phyloP scores from a whole-genome alignment of 2,329 filamentous ascomycete species.

The Fusarium sp. region DNA sequence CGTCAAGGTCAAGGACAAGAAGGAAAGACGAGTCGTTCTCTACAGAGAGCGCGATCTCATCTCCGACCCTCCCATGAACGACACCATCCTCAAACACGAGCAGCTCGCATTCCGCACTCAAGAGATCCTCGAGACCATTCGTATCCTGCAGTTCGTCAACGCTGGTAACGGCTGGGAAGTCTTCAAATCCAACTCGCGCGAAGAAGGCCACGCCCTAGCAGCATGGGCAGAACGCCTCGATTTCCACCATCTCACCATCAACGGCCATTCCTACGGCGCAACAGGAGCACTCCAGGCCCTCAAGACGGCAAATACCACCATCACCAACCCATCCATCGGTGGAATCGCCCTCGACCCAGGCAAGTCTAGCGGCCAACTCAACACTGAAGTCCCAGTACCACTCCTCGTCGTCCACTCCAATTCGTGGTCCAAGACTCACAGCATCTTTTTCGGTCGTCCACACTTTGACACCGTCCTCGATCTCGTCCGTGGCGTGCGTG shows the following conservation, averaged over 20 bases:
- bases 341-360: constrained; percentile 74
- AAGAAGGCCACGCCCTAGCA: constrained; percentile 58
- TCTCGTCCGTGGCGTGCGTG: constrained; percentile 60
- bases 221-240: constrained; percentile 66
- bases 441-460: constrained; percentile 69
- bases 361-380: constrained; percentile 71
- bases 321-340: constrained; percentile 56
- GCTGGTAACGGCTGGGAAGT: constrained; percentile 50
- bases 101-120: constrained; percentile 63
- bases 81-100: constrained; percentile 52
- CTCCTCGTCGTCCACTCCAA: constrained; percentile 71
- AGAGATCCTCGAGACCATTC: constrained; percentile 59
- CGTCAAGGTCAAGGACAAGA: constrained; percentile 47
- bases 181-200: constrained; percentile 55
- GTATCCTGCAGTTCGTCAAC: constrained; percentile 54
- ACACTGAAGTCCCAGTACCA: constrained; percentile 67
- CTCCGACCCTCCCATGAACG: constrained; percentile 47
- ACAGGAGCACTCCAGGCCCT: constrained; percentile 71
- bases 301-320: constrained; percentile 51
- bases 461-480: constrained; percentile 73
- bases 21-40: constrained; percentile 46
- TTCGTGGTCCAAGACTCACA: constrained; percentile 69
- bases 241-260: constrained; percentile 63
- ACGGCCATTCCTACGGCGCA: constrained; percentile 74
- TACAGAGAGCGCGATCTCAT: constrained; percentile 50